Evolutionary conservation across 176 grass and related monocot species (phyloP), one percentile per base, ranked within the genome.

Genomic region (Otatea glauca): DNA sequence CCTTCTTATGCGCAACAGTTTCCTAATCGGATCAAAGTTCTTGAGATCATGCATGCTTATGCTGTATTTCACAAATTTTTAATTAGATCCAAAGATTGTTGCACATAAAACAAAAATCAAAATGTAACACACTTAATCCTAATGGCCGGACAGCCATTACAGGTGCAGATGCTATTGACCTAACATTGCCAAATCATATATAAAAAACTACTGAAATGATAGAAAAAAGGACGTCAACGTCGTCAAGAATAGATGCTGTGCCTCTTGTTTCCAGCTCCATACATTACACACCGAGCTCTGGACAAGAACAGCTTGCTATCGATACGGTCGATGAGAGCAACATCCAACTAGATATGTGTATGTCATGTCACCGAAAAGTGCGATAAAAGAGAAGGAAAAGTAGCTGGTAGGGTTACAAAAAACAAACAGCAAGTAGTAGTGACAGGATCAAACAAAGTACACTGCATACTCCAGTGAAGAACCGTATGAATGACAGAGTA

Each of bases 301-400:
- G 45, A 80, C 74, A 34, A 1, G 72, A 84, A 14, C 43, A 60
- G 16, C 10, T 49, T 65, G 23, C 9, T 56, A 49, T 27, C 7
- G 24, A 81, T 66, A 48, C 18, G 48, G 72, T 5, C 20, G 5
- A 60, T 23, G 77, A 87, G 61, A 60, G 5, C 78, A 76, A 76
- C 2, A 35, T 25, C 60, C 58, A 34, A 32, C 41, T 54, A 68
- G 32, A 56, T 49, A 82, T 76, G 41, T 50, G 58, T 45, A 88
- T 49, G 86, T 88, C 79, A 77, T 83, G 53, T 83, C 86, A 77
- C 65, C 45, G n/a, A 63, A 83, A 88, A 77, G 72, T 74, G 53
- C 49, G 39, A 76, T 60, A 49, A 58, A 81, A 75, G 9, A 67
- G 44, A 55, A 59, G 50, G 51, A 60, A 87, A 60, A 87, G 41